These are phyloP conservation scores for Ganoderma multipileum DNA, from an alignment of 1,284 basidiomycete species.

Conservation along the genomic window DNA sequence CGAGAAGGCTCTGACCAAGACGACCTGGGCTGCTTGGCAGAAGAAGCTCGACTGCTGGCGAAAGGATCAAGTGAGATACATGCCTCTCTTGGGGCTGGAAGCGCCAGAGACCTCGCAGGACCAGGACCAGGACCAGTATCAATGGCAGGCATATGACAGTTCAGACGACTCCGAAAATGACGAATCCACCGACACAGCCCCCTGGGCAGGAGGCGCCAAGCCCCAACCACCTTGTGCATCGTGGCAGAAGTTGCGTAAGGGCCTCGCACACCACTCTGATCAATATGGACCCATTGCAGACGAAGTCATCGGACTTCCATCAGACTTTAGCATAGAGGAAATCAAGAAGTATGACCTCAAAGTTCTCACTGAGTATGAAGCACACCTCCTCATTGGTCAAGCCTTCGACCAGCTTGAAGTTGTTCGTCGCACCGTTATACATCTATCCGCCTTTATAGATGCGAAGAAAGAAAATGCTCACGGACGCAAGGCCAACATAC, in stretches of 20 bases:
- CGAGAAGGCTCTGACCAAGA: neutral
- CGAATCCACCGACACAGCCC: too few species aligned
- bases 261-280: too few species aligned
- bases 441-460: neutral
- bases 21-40: neutral
- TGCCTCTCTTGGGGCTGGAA: neutral
- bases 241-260: too few species aligned
- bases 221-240: too few species aligned
- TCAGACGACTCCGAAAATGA: too few species aligned
- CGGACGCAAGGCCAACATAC: neutral
- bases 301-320: slow-evolving; percentile 7
- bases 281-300: too few species aligned
- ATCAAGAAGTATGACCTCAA: neutral
- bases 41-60: neutral
- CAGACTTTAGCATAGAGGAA: slow-evolving; percentile 3
- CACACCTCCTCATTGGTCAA: neutral
- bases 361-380: neutral
- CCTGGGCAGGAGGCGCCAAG: too few species aligned
- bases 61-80: neutral
- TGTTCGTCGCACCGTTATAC: neutral
- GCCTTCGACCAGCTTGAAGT: slow-evolving; percentile 9
- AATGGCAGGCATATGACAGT: too few species aligned
- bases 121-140: too few species aligned
- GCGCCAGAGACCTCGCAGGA: neutral
- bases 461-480: neutral